Base-by-base conservation (phyloP, 192 early-diverging fungal genomes). In the Backusella sp. region DNA sequence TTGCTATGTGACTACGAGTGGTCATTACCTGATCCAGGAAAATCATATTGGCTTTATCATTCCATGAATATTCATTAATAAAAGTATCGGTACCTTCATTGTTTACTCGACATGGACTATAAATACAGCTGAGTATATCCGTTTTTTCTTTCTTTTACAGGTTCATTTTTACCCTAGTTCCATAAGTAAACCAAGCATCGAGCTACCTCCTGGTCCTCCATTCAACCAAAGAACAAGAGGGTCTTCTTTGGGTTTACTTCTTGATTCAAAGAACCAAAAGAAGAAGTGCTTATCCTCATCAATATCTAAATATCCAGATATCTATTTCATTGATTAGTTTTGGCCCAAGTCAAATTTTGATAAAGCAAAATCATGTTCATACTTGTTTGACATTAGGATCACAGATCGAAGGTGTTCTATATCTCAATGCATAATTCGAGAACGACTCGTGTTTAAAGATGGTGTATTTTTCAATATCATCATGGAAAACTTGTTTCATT, bases 261-360 rank as follows among this genome's bases (percentile, higher is more conserved):
- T 93, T 9, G 94, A 92, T 82, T 97, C 97, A 85, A 99, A 99
- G 88, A 99, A 98, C 96, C 95, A 97, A 83, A 95, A 96, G 88
- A 95, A 96, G 78, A 94, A 96, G 82, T 96, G 93, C 44, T 91
- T 87, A 75, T 91, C 88, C 28, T 82, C 87, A 7, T 84, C 87
- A 36, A 78, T 79, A 78, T 94, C 90, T 46, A 95, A 83, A 77
- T 95, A 94, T 32, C 92, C 94, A 75, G 91, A 92, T 83, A 93
- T 92, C 90, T 89, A 8, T 49, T 32, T 32, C 32, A 3, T 39
- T 39, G 37, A 11, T 39, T 39, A 39, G 37, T 39, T 39, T 39
- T 3, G 37, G 37, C 12, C 9, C 7, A 39, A 12, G 11, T 8
- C 37, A 39, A 2, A 39, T 39, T 39, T 39, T 39, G 37, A 39